Base-by-base conservation (phyloP, 257 asterid species). In the Ligustrum vulgare region DNA sequence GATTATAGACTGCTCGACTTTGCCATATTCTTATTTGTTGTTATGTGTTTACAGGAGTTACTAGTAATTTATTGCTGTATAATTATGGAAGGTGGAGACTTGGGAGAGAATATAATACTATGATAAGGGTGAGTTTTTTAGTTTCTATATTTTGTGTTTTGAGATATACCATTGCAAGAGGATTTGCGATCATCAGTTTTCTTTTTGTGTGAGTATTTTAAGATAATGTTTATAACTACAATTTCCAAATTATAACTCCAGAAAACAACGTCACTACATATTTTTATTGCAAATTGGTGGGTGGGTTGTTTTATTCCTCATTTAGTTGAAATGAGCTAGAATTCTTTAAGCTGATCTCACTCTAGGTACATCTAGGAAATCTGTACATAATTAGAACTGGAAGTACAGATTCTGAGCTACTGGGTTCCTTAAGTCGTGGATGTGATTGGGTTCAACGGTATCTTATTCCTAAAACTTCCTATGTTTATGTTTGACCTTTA, bases 1-100 rank as follows among this genome's bases (percentile, higher is more conserved):
- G 81, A 83, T 73, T 72, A 35, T 18, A 43, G 74, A 60, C 35
- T 10, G 64, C 78, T 76, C 78, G 75, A 79, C 67, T 84, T 39
- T 77, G 81, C 83, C 77, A 69, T 80, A 81, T 86, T 82, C 89
- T 90, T 84, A 82, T 60, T 60, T 60, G 34, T 80, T 86, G 10
- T 77, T 49, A 45, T 78, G n/a, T n/a, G n/a, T 72, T 85, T 78
- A 66, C 54, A 63, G 72, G 73, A 68, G 67, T 66, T 74, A 62
- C 72, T 85, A 78, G 80, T 23, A 25, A 60, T 63, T 72, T 72
- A n/a, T 82, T 58, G 34, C 66, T 23, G 15, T 22, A 8, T 9
- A 58, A 58, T 58, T 23, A 9, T 58, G 2, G 33, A 34, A 58
- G 33, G 34, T 58, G 32, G 32, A 58, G 23, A 23, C 32, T 58